Evolutionary conservation across 2,329 filamentous ascomycete genomes (phyloP), one percentile per base, ranked within the genome.

Genomic region (Piedraia hortae): DNA sequence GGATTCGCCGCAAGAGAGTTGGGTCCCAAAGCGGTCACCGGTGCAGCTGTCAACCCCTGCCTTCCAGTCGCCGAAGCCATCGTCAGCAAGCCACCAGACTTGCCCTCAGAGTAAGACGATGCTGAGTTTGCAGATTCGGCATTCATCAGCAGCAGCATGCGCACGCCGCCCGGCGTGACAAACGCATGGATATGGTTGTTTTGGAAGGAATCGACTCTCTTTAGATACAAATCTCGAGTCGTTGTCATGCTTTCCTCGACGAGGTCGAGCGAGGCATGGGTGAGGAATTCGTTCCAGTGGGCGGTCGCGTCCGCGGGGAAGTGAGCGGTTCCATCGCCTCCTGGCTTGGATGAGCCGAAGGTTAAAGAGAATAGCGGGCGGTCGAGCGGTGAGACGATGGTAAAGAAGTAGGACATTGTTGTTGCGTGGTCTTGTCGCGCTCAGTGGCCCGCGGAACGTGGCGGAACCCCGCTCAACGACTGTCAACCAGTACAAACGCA

Each of bases 241-340:
- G 65, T 70, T 82, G 85, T 97, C 50, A 93, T 85, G 14, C 82
- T 66, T 47, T 97, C 85, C 50, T 97, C 85, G 22, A 90, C 73
- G 20, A 93, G 75, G 45, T 97, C 85, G 26, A 97, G 55, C 33
- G 74, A 74, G 34, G 75, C 80, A 51, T 97, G 82, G 14, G 90
- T 66, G 42, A 93, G 77, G 53, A 97, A 93, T 47, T 91, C 85
- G 51, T 91, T 91, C 57, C 91, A 71, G 46, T 89, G 75, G n/a
- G n/a, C n/a, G 31, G 75, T 67, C 24, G 82, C 72, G 39, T 88
- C 69, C 32, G 89, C 74, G 26, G 62, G 64, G 55, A 91, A 93
- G 41, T 74, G 72, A 28, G 82, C 62, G 43, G 78, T 58, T 35
- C 85, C 85, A 54, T 93, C 85, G 43, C 82, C 82, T 50, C 82